Base-by-base conservation (phyloP, 1,139 yeast genomes). In the Candida tunisiensis region DNA sequence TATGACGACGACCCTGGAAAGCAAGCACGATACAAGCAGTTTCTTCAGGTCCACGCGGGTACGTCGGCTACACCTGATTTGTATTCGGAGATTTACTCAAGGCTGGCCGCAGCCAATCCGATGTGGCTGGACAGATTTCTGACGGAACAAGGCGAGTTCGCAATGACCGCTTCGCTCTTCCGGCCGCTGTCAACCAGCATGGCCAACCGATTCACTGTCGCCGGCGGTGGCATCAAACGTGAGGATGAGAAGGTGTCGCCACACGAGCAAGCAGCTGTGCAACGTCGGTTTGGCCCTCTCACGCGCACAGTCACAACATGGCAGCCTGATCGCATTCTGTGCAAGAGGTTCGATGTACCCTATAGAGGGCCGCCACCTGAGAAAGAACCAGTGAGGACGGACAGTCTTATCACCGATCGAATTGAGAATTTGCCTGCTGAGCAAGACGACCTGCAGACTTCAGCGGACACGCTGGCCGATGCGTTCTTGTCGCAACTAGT, bases 261-360 rank as follows among this genome's bases (percentile, higher is more conserved):
- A 2, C 33, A 33, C 10, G 33, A 35, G n/a, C 30, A 32, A 11
- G 51, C 48, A 6, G 49, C 50, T 3, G 25, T 24, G 10, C 25
- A 20, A 10, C 39, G 39, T 4, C 31, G 34, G 29, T 42, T 40
- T 28, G 51, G 48, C 2, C 35, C 35, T 6, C 34, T 35, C 13
- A 45, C 53, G 2, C 27, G 45, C 6, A 27, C 26, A 7, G 28
- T 34, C n/a, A 34, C 26, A 7, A 24, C 29, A 8, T 48, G 44
- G 33, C 20, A 22, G 5, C 53, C 53, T 1, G 37, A 34, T 7
- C 20, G 38, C 8, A 32, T 48, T 17, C 36, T 48, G 8, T 41
- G 49, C 30, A 49, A 47, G 27, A 35, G 53, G 19, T 40, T 49
- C 26, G 34, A 35, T 6, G 40, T 48, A 6, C 19, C 37, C 28